A percentile compares a stretch with the other conserved stretches of the same genome.
Conservation (phyloP, 208 protist species). For the Angomonas desouzai region DNA sequence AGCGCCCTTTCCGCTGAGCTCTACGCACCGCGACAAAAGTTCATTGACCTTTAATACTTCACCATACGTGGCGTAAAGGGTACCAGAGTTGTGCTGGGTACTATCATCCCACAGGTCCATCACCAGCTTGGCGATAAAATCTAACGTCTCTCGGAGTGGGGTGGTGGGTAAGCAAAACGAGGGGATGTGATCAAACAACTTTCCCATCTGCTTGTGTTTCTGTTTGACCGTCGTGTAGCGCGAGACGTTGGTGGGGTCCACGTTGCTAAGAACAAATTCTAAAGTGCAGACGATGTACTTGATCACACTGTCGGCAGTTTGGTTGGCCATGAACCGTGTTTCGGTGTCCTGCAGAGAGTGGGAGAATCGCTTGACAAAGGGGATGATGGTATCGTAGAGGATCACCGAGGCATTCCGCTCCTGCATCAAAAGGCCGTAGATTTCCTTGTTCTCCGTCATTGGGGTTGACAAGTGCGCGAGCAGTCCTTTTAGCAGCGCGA, state of each 20-base stretch:
- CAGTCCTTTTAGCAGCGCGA: slow-evolving; percentile 82
- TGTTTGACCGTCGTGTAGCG: slow-evolving; percentile 5
- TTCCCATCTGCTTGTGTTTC: background rate
- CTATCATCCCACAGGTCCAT: slow-evolving; percentile 88
- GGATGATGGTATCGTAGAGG: slow-evolving; percentile 67
- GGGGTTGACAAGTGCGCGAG: slow-evolving; percentile 74
- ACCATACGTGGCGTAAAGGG: slow-evolving; percentile 80
- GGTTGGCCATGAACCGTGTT: slow-evolving; percentile 88
- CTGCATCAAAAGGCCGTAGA: slow-evolving; percentile 18
- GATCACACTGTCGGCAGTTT: slow-evolving; percentile 81
- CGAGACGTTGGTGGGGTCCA: slow-evolving; percentile 12
- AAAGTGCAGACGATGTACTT: slow-evolving; percentile 65
- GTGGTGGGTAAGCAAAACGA: slow-evolving; percentile 31
- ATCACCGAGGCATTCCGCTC: slow-evolving; percentile 28
- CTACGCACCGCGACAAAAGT: slow-evolving; percentile 7
- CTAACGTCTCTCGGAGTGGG: slow-evolving; percentile 36
- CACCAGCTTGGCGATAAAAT: slow-evolving; percentile 62
- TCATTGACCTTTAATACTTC: slow-evolving; percentile 28
- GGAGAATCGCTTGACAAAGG: slow-evolving; percentile 45
- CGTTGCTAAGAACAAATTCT: slow-evolving; percentile 12
- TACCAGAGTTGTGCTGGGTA: slow-evolving; percentile 79
- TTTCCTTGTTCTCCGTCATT: slow-evolving; percentile 16
- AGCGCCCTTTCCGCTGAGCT: background rate
- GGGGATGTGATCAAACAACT: slow-evolving; percentile 1
- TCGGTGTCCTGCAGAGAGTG: slow-evolving; percentile 63